Conservation (phyloP, 305 asterid species). For the Fraxinus velutina region DNA sequence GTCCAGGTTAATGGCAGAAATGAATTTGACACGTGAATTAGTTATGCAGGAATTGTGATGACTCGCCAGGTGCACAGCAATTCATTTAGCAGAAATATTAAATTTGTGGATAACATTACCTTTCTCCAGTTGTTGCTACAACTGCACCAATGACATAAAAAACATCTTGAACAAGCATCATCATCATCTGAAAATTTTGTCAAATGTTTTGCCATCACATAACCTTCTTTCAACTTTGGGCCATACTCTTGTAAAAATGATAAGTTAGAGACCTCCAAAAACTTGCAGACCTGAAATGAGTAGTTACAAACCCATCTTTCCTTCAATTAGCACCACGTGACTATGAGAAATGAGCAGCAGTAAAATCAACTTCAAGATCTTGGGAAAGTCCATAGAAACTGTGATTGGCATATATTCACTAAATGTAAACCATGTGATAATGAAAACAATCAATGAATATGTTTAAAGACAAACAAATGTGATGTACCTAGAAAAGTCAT, state of each 20-base stretch:
- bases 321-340: slow-evolving; percentile 12
- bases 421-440: slow-evolving; percentile 1
- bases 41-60: slow-evolving; percentile 1
- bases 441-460: neutral
- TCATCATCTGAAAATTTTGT: slow-evolving; percentile 42
- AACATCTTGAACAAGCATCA: slow-evolving; percentile 49
- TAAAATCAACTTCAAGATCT: slow-evolving; percentile 16
- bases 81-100: slow-evolving; percentile 17
- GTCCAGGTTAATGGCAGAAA: neutral
- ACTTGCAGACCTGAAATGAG: slow-evolving; percentile 65
- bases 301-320: slow-evolving; percentile 7
- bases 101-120: slow-evolving; percentile 40
- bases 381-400: slow-evolving; percentile 13
- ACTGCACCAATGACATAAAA: slow-evolving; percentile 48
- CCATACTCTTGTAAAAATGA: slow-evolving; percentile 83
- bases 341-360: neutral
- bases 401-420: neutral
- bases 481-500: neutral
- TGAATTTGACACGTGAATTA: neutral
- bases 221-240: slow-evolving; percentile 83
- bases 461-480: neutral
- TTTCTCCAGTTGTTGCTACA: slow-evolving; percentile 74
- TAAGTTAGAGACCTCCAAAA: slow-evolving; percentile 84
- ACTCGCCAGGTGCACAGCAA: neutral
- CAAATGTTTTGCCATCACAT: slow-evolving; percentile 67